Conservation (phyloP, 345 rosid genomes). For the Syzygium oleosum region DNA sequence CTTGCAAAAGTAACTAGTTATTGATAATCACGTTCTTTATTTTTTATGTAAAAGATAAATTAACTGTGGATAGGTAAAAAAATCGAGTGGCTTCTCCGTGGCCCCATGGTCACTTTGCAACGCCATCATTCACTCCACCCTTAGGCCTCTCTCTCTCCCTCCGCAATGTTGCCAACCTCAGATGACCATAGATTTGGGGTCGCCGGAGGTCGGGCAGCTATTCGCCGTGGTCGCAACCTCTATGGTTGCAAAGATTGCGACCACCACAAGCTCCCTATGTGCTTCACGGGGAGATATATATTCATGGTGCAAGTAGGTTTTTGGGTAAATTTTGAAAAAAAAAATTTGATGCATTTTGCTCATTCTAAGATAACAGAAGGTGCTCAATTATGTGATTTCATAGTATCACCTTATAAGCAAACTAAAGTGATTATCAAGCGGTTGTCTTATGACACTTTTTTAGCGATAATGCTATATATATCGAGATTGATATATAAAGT, state of each 20-base stretch:
- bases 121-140: too few relatives aligned
- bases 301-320: background rate
- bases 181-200: background rate
- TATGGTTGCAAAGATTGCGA: background rate
- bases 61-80: background rate
- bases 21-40: background rate
- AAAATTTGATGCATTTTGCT: background rate
- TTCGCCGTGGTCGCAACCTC: background rate
- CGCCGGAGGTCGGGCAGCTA: background rate
- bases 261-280: background rate
- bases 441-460: background rate
- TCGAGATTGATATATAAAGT: background rate
- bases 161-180: too few relatives aligned
- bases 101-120: too few relatives aligned
- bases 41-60: background rate
- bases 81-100: background rate
- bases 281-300: background rate
- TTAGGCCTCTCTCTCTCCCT: background rate
- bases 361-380: background rate
- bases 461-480: background rate
- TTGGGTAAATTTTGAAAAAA: background rate
- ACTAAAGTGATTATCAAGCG: background rate
- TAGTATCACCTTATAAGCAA: background rate
- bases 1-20: background rate
- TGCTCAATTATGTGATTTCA: background rate